Evolutionary conservation across 805 yeast species (phyloP).

Genomic region (Ogataea corticis): DNA sequence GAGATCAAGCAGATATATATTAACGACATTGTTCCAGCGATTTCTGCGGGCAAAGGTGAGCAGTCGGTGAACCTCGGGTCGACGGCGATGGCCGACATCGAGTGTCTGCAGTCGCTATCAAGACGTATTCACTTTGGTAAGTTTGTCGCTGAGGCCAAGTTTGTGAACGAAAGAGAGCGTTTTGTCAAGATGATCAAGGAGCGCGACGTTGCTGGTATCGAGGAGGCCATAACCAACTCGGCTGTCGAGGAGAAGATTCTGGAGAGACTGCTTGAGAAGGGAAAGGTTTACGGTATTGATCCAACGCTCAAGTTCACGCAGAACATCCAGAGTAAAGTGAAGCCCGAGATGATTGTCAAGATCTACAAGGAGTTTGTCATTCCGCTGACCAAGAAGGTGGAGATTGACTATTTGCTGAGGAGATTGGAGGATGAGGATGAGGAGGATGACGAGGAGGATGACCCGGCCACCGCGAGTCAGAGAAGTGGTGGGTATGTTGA

Average conservation of each 20-base stretch:
- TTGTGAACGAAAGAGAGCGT: slow-evolving; percentile 59
- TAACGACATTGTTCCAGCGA: slow-evolving; percentile 69
- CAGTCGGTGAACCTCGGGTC: slow-evolving; percentile 88
- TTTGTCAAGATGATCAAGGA: slow-evolving; percentile 66
- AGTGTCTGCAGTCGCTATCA: slow-evolving; percentile 81
- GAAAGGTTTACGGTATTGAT: slow-evolving; percentile 83
- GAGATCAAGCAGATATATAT: slow-evolving; percentile 71
- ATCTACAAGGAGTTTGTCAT: slow-evolving; percentile 87
- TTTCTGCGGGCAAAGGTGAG: slow-evolving; percentile 66
- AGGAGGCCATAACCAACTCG: slow-evolving; percentile 77
- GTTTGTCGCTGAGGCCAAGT: slow-evolving; percentile 96
- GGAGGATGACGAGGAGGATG: slow-evolving; percentile 29
- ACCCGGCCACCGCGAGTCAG: slow-evolving; percentile 11
- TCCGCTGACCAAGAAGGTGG: slow-evolving; percentile 93
- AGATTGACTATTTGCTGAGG: slow-evolving; percentile 84
- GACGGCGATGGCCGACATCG: slow-evolving; percentile 81
- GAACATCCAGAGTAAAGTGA: slow-evolving; percentile 67
- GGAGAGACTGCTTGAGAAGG: slow-evolving; percentile 75
- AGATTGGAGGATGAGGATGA: slow-evolving; percentile 61
- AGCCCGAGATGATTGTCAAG: slow-evolving; percentile 77
- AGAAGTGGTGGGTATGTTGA: slow-evolving; percentile 25
- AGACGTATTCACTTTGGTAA: slow-evolving; percentile 95
- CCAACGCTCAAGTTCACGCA: slow-evolving; percentile 76
- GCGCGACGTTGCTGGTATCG: slow-evolving; percentile 70
- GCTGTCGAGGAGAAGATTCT: slow-evolving; percentile 86